Conservation (phyloP, 306 rosid species). For the Vigna radiata region DNA sequence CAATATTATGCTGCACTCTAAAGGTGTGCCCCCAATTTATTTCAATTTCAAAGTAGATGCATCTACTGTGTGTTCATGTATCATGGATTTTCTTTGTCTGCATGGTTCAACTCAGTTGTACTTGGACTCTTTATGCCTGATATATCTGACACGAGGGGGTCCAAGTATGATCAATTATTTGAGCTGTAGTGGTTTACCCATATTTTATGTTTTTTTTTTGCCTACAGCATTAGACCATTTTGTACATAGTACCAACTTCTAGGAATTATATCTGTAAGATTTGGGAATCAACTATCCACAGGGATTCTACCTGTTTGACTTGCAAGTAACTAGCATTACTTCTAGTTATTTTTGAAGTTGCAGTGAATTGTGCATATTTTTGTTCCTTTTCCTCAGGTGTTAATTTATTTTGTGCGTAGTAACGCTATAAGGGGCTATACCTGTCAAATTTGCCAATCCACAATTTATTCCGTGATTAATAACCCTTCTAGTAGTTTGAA, state of each 20-base stretch:
- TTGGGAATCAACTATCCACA: not conserved
- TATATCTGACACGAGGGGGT: not conserved
- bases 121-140: not conserved
- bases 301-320: too few species aligned
- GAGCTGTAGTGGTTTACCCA: not conserved
- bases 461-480: not conserved
- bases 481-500: not conserved
- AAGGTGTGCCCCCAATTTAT: conserved; percentile 61
- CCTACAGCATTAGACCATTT: not conserved
- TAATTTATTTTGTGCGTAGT: not conserved
- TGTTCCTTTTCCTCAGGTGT: not conserved
- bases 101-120: not conserved
- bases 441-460: not conserved
- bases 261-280: not conserved
- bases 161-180: conserved; percentile 6
- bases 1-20: conserved; percentile 89
- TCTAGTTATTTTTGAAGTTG: not conserved
- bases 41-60: not conserved
- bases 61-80: not conserved
- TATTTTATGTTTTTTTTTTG: not conserved
- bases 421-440: conserved; percentile 2
- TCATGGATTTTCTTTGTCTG: conserved; percentile 16
- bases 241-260: conserved; percentile 2
- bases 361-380: not conserved
- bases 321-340: too few species aligned